Evolutionary conservation across 352 stramenopile species (phyloP).

Genomic region (Phytophthora citricola): DNA sequence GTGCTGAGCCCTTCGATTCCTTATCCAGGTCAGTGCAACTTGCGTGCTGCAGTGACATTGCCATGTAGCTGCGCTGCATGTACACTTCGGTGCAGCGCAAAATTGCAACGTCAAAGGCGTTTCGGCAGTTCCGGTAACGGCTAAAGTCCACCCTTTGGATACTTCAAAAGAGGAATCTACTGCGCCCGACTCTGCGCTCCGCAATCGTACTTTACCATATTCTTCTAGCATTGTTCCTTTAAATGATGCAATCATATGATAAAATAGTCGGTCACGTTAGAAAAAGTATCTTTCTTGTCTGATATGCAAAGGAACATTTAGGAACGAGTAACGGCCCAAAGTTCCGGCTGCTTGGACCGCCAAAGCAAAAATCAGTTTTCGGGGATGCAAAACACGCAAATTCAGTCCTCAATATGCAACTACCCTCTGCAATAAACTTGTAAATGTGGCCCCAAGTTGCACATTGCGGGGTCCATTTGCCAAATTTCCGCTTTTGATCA

Average conservation of each 20-base stretch:
- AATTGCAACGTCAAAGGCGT: constrained; percentile 29
- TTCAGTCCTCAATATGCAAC: constrained; percentile 3
- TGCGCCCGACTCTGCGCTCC: constrained; percentile 4
- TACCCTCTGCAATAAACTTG: no score
- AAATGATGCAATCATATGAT: constrained; percentile 4
- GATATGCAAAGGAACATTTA: constrained; percentile 22
- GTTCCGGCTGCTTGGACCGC: neutral
- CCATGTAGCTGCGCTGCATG: constrained; percentile 5
- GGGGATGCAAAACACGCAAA: neutral
- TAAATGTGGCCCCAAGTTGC: neutral
- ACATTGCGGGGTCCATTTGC: neutral
- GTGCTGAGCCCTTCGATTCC: neutral
- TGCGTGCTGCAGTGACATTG: neutral
- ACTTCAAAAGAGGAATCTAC: neutral
- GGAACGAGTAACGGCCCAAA: constrained; percentile 5
- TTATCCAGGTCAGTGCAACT: no score
- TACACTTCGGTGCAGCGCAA: constrained; percentile 5
- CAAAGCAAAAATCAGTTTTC: constrained; percentile 10
- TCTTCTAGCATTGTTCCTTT: neutral
- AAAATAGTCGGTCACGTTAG: constrained; percentile 7
- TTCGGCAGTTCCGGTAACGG: constrained; percentile 6
- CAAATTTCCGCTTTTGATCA: no score
- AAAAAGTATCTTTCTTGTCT: constrained; percentile 33
- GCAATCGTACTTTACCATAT: neutral
- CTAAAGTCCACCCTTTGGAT: constrained; percentile 9